These are phyloP conservation scores for Cubamyces sp. DNA, from an alignment of 768 basidiomycete species.

Conservation along the genomic window DNA sequence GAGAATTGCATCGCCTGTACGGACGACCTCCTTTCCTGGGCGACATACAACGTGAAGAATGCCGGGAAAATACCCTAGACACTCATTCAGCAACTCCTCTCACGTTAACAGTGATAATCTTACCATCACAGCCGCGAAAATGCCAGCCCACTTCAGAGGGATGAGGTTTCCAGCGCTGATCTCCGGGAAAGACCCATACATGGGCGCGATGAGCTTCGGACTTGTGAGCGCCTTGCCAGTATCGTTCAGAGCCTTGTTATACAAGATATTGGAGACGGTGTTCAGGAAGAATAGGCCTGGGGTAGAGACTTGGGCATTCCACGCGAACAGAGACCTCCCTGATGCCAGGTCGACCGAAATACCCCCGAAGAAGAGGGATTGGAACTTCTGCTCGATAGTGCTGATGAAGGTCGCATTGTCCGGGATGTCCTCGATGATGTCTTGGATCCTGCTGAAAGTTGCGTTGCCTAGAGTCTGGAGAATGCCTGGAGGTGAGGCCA, in stretches of 20 bases:
- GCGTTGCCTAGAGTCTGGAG: constrained; percentile 49
- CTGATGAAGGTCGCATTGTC: constrained; percentile 65
- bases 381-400: constrained; percentile 53
- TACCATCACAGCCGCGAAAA: constrained; percentile 77
- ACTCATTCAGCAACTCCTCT: not conserved
- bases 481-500: constrained; percentile 60
- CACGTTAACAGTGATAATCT: constrained; percentile 23
- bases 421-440: constrained; percentile 46
- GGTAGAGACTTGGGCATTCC: constrained; percentile 68
- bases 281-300: constrained; percentile 67
- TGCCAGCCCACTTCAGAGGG: constrained; percentile 73
- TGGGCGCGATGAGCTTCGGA: constrained; percentile 58
- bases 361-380: constrained; percentile 65
- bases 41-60: constrained; percentile 79
- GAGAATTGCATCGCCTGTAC: constrained; percentile 85
- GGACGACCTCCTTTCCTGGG: constrained; percentile 67
- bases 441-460: constrained; percentile 23
- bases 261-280: constrained; percentile 66
- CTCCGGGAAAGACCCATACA: constrained; percentile 60
- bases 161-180: constrained; percentile 57
- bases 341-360: constrained; percentile 60
- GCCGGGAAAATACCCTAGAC: constrained; percentile 73
- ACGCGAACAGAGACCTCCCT: constrained; percentile 62
- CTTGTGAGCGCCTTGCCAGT: constrained; percentile 42
- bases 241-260: constrained; percentile 61